These are phyloP conservation scores for Sideroxylon spinosum DNA, from an alignment of 179 eudicot genomes.

Conservation along the genomic window DNA sequence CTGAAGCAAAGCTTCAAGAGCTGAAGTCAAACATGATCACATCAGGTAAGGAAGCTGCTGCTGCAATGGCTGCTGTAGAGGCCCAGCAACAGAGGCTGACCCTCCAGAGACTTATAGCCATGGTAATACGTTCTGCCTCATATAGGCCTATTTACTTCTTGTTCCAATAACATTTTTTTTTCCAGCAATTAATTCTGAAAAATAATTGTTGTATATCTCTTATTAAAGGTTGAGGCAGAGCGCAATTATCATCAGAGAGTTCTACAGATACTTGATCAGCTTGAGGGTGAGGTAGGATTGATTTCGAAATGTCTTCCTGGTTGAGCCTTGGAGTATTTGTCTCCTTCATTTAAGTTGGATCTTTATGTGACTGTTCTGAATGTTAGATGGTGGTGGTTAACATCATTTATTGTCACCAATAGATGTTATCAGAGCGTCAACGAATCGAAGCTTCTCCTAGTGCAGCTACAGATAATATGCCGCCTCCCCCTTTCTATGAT, in stretches of 20 bases:
- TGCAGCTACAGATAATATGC: conserved; percentile 42
- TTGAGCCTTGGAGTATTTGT: not conserved
- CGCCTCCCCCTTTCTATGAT: conserved; percentile 70
- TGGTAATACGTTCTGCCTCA: conserved; percentile 40
- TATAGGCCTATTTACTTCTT: not conserved
- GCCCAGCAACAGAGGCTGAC: conserved; percentile 90
- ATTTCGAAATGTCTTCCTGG: not conserved
- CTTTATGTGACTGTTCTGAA: not conserved
- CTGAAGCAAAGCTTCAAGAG: conserved; percentile 78
- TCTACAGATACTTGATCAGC: conserved; percentile 75
- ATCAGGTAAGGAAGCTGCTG: conserved; percentile 83
- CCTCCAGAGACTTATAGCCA: conserved; percentile 76
- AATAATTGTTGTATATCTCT: not conserved
- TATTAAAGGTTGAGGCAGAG: conserved; percentile 82
- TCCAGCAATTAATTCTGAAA: not conserved
- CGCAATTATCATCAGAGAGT: conserved; percentile 66
- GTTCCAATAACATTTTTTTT: not conserved
- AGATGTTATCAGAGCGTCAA: conserved; percentile 66
- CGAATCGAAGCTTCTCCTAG: conserved; percentile 67
- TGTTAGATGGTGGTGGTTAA: conserved; percentile 3
- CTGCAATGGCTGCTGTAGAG: conserved; percentile 95
- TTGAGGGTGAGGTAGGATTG: conserved; percentile 72
- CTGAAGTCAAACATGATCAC: conserved; percentile 69
- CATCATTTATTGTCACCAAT: not conserved
- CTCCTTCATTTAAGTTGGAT: conserved; percentile 5